Percentiles rank a stretch among this genome's conserved stretches.
These are phyloP conservation scores for Trichoderma atroviride DNA, from an alignment of 2,329 filamentous ascomycete genomes.

Conservation along the genomic window DNA sequence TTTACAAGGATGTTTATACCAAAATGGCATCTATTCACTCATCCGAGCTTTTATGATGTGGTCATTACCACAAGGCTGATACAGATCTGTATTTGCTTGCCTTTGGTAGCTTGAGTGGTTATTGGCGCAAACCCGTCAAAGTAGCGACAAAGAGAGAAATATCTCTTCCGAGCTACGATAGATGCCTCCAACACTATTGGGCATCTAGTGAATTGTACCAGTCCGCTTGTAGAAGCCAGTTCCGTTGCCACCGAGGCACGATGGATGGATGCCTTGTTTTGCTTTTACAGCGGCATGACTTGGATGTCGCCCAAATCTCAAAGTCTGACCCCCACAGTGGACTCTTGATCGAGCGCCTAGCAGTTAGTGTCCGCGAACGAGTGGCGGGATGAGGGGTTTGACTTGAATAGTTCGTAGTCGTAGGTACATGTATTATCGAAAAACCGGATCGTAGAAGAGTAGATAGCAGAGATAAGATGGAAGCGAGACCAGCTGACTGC, in stretches of 20 bases:
- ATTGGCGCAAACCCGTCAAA: not conserved
- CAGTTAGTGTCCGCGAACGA: not conserved
- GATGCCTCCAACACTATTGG: not conserved
- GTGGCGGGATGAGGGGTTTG: constrained; percentile 8
- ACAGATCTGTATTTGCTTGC: not conserved
- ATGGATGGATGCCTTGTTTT: not conserved
- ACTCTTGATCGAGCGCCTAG: constrained; percentile 1
- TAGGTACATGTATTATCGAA: not conserved
- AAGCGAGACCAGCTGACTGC: constrained; percentile 9
- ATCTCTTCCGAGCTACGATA: not conserved
- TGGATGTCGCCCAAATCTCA: not conserved
- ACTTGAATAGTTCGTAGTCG: not conserved
- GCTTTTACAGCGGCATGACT: not conserved
- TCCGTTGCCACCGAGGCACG: constrained; percentile 5
- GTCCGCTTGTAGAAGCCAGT: not conserved
- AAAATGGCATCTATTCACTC: not conserved
- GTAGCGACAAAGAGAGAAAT: not conserved
- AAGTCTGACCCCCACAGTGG: not conserved
- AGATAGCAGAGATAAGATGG: not conserved
- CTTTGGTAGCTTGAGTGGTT: not conserved
- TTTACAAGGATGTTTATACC: not conserved
- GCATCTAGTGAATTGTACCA: not conserved
- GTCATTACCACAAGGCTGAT: not conserved
- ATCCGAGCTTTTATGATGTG: not conserved
- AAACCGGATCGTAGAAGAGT: constrained; percentile 3